These are phyloP conservation scores for Cyphellophora attinorum DNA, from an alignment of 2,329 filamentous ascomycete genomes.

Conservation along the genomic window DNA sequence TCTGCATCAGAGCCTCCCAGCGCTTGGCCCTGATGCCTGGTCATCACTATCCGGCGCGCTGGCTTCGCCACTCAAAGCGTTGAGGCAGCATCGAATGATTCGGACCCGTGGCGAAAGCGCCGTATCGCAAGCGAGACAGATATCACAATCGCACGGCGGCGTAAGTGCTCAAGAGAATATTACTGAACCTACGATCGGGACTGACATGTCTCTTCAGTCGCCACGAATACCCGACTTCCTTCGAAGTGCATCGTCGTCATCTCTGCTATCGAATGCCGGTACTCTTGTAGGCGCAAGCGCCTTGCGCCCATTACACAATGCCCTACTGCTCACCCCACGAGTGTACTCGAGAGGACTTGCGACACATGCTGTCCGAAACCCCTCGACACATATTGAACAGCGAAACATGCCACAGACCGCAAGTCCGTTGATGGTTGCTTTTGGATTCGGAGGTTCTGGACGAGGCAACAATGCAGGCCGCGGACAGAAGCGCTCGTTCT, in stretches of 20 bases:
- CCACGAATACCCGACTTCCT: slow-evolving; percentile 4
- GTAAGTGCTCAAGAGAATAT: slow-evolving; percentile 1
- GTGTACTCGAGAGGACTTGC: no score
- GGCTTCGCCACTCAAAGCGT: slow-evolving; percentile 12
- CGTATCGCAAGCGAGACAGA: slow-evolving; percentile 4
- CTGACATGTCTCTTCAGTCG: slow-evolving; percentile 4
- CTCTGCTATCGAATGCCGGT: slow-evolving; percentile 2
- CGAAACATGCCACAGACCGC: no score
- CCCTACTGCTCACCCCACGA: no score
- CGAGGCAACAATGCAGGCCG: not conserved
- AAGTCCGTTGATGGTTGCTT: no score
- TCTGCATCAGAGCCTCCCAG: slow-evolving; percentile 10
- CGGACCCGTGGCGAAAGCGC: slow-evolving; percentile 8
- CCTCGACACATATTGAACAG: no score
- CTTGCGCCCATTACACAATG: no score
- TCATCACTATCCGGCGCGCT: slow-evolving; percentile 13
- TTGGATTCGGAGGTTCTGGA: not conserved
- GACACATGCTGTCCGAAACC: no score
- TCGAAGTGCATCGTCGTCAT: slow-evolving; percentile 10
- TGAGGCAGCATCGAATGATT: slow-evolving; percentile 14
- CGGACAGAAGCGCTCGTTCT: slow-evolving; percentile 11
- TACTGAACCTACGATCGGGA: not conserved
- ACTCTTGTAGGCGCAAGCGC: no score
- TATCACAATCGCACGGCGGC: slow-evolving; percentile 2
- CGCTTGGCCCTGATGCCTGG: slow-evolving; percentile 14